Evolutionary conservation across 345 rosid genomes (phyloP), one percentile per base, ranked within the genome.

Genomic region (Citrus australasica): DNA sequence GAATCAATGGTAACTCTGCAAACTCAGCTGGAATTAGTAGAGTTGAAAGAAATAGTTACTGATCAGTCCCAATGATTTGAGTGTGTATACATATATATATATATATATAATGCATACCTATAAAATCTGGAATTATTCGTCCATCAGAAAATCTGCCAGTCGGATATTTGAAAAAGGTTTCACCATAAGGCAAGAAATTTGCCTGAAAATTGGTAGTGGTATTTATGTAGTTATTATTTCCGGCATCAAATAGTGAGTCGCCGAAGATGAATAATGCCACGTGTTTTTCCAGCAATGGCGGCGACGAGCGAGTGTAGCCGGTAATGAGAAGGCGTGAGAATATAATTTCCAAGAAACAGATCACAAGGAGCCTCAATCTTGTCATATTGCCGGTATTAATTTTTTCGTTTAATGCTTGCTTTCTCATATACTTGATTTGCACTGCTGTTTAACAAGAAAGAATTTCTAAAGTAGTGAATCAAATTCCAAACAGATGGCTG

Each of bases 221-320:
- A 64, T 78, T 71, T 28, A 85, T 70, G 37, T 76, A 84, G 77
- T 84, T 81, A 13, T 84, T 85, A 61, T 83, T 79, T 35, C 88
- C 87, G 6, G 73, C 76, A 42, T 87, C 88, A 28, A 78, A 77
- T 0, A 81, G 1, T 0, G 90, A 85, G 66, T 87, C 90, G 14
- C 88, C 86, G 21, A 85, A 80, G 3, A 84, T 40, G 67, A 85
- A 84, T 33, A 85, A 17, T 2, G 85, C 78, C 1, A 42, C 63
- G 11, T 67, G 53, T n/a, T 46, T 35, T 11, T 40, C 10, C 14
- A 55, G 16, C 37, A 46, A 25, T 1, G 32, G 51, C 16, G 16
- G 14, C 51, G 51, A 42, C 6, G 1, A 30, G n/a, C 21, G 72
- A 24, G 4, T 42, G 7, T 79, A 59, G 16, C 51, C 16, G 16